Evolutionary conservation across 306 rosid species (phyloP).

Genomic region (Pueraria montana): DNA sequence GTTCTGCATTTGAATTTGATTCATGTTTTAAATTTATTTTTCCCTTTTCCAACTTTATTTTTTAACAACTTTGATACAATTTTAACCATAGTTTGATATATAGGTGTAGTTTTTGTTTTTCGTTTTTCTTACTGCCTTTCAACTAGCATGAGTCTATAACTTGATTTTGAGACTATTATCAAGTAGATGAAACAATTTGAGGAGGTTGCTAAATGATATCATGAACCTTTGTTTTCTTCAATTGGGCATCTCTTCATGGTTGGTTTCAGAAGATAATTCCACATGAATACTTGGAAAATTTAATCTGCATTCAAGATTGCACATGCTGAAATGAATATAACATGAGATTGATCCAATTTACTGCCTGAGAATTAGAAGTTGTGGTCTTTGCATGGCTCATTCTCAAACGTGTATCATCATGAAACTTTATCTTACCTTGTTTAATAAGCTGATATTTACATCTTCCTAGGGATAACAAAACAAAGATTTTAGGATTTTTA

Average conservation of each 20-base stretch:
- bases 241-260: slow-evolving; percentile 31
- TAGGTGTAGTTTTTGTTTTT: slow-evolving; percentile 7
- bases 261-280: slow-evolving; percentile 39
- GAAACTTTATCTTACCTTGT: slow-evolving; percentile 34
- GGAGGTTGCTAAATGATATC: slow-evolving; percentile 19
- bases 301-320: slow-evolving; percentile 5
- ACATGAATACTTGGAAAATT: slow-evolving; percentile 7
- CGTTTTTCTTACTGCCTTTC: neutral
- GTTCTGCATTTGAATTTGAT: slow-evolving; percentile 4
- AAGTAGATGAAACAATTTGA: slow-evolving; percentile 19
- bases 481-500: slow-evolving; percentile 72
- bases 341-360: slow-evolving; percentile 30
- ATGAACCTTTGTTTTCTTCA: slow-evolving; percentile 10
- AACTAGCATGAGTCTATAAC: neutral
- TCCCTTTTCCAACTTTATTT: neutral
- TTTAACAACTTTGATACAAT: neutral
- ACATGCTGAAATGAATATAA: slow-evolving; percentile 19
- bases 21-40: neutral
- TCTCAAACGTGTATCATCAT: slow-evolving; percentile 9
- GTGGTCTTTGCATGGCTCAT: slow-evolving; percentile 11
- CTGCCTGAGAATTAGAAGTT: slow-evolving; percentile 1
- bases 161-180: slow-evolving; percentile 20
- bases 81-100: neutral
- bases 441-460: slow-evolving; percentile 47
- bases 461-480: slow-evolving; percentile 73